Base-by-base conservation (phyloP, 148 eudicot species). In the Agrostemma githago region DNA sequence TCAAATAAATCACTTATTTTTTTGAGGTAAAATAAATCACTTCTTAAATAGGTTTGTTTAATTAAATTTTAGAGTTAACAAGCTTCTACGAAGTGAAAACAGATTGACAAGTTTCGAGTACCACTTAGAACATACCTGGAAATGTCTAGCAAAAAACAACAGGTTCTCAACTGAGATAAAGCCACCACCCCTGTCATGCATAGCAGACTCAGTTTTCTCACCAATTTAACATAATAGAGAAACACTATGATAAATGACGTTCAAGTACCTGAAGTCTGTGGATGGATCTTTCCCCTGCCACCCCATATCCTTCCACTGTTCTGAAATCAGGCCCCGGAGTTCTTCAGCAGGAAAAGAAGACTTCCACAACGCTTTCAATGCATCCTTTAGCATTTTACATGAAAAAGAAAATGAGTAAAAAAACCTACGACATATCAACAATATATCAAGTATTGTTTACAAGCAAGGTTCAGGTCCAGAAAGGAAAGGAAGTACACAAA, bases 261-360 rank as follows among this genome's bases (percentile, higher is more conserved):
- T 46, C n/a, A 58, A 10, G 56, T 77, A 89, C 98, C 98, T 88
- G 74, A 95, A 95, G 81, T 95, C 98, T 70, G 98, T 92, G 26
- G 98, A 92, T 78, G 98, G 98, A 87, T 95, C 98, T 90, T 95
- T 95, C 73, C 98, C 98, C 81, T 95, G 98, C 98, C 98, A 95
- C 56, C 97, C 98, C 97, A 95, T 95, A 77, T 89, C 97, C 74
- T 95, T 95, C 98, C 98, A 95, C 77, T 92, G 97, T 39, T 92
- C 97, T 74, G 98, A 95, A 72, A 95, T 79, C 81, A 92, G 82
- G 79, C 78, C 92, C 74, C 8, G 78, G 76, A 92, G 92, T 80
- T 91, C 82, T 78, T 86, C 89, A 77, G 77, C 89, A 37, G 98
- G 98, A 81, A 88, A 95, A 81, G 98, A 86, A 79, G 90, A 89